These are phyloP conservation scores for Globisporangium solare DNA, from an alignment of 352 stramenopile species.

Conservation along the genomic window DNA sequence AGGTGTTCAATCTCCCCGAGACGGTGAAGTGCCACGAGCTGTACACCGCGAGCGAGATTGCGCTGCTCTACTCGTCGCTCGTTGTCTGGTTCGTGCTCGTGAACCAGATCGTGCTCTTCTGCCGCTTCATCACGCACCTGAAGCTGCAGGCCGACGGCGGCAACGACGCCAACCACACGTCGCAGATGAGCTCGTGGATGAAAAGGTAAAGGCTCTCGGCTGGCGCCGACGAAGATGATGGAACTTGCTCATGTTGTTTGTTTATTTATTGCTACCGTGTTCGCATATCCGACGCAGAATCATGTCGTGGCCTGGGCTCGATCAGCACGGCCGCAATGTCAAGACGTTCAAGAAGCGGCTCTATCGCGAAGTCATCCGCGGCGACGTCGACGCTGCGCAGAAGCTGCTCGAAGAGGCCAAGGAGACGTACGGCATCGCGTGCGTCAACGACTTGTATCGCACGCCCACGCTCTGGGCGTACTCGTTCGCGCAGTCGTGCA, in stretches of 20 bases:
- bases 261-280: no score
- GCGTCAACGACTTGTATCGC: slow-evolving; percentile 37
- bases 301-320: slow-evolving; percentile 26
- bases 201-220: slow-evolving; percentile 10
- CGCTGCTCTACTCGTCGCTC: slow-evolving; percentile 56
- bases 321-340: slow-evolving; percentile 22
- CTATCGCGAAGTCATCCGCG: slow-evolving; percentile 51
- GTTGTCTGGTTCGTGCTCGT: slow-evolving; percentile 53
- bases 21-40: slow-evolving; percentile 40
- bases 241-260: not conserved
- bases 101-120: slow-evolving; percentile 65
- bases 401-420: slow-evolving; percentile 30
- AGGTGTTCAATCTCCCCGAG: slow-evolving; percentile 38
- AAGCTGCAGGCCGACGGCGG: slow-evolving; percentile 65
- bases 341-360: slow-evolving; percentile 59
- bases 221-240: not conserved
- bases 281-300: slow-evolving; percentile 12
- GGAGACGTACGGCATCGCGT: slow-evolving; percentile 28
- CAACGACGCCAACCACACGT: slow-evolving; percentile 67
- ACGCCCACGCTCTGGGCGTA: slow-evolving; percentile 55
- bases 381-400: slow-evolving; percentile 39
- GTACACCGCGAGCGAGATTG: slow-evolving; percentile 27
- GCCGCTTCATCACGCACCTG: slow-evolving; percentile 66
- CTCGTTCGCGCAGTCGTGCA: slow-evolving; percentile 57
- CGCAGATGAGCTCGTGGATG: slow-evolving; percentile 40